Evolutionary conservation across 345 rosid genomes (phyloP).

Genomic region (Sapria himalayana): DNA sequence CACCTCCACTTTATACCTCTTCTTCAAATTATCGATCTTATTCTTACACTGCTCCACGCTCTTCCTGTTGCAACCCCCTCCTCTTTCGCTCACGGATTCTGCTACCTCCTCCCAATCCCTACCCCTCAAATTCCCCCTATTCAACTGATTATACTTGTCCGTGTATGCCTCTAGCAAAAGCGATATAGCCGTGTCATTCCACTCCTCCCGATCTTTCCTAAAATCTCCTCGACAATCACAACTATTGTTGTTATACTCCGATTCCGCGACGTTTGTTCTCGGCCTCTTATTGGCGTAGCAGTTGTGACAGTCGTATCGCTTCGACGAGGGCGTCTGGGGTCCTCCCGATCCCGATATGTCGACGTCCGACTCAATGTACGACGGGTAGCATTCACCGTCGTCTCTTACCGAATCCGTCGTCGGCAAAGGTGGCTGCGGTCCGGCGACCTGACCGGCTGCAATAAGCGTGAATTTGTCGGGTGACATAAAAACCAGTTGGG

Average conservation of each 20-base stretch:
- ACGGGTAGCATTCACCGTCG: conserved; percentile 8
- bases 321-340: conserved; percentile 12
- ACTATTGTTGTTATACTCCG: background rate
- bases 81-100: conserved; percentile 43
- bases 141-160: conserved; percentile 61
- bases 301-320: conserved; percentile 7
- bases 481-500: conserved; percentile 10
- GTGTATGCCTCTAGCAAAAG: conserved; percentile 63
- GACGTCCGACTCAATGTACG: conserved; percentile 6
- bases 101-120: conserved; percentile 98
- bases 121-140: conserved; percentile 67
- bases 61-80: conserved; percentile 32
- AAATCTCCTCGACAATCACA: conserved; percentile 17
- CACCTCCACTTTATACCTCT: conserved; percentile 69
- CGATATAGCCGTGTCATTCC: conserved; percentile 75
- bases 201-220: conserved; percentile 80
- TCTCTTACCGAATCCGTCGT: conserved; percentile 6
- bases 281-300: conserved; percentile 7
- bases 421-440: conserved; percentile 3
- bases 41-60: conserved; percentile 83
- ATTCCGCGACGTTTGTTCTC: conserved; percentile 7
- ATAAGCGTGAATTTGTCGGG: conserved; percentile 10
- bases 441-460: conserved; percentile 5
- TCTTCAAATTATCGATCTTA: conserved; percentile 81
- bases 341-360: conserved; percentile 10